Evolutionary conservation across 148 eudicot genomes (phyloP), one percentile per base, ranked within the genome.

Genomic region (Suaeda aralocaspica): DNA sequence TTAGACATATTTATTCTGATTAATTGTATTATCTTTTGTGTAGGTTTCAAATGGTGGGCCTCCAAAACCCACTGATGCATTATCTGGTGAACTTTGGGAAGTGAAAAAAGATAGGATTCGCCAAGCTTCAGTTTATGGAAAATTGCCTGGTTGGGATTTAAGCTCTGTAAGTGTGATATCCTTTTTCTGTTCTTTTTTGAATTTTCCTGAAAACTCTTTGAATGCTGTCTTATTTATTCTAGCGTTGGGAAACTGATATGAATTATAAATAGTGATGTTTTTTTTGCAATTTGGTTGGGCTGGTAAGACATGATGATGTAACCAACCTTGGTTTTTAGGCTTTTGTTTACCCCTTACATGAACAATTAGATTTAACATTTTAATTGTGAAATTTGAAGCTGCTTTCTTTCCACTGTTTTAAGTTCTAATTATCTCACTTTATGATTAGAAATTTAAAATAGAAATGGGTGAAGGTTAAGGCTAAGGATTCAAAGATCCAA

Each of bases 71-170:
- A 73, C 84, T 65, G 98, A 94, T 77, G 96, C 98, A 61, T 82
- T 94, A 75, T 88, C 97, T 81, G 98, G 98, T 78, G 97, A 94
- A 80, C 96, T 94, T 78, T 94, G 98, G 98, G 96, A 87, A 78
- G 86, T 82, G n/a, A 94, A 94, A 74, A 89, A 71, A 79, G 89
- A 89, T 74, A 89, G 98, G 84, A 89, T 94, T 71, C 82, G 88
- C 16, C 81, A 91, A 59, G 82, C 78, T 59, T 94, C 98, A 25
- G 75, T 74, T 63, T 79, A 84, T 81, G 98, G 98, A 67, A 86
- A 87, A 69, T 76, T 89, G 79, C 88, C 96, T 77, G 96, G 92
- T 36, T 94, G 98, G 98, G 98, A 91, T 77, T 81, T 94, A 86
- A 83, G 96, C 34, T 91, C 98, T 42, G 98, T 94, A 82, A 89